phyloP scores from a whole-genome alignment of 2,329 filamentous ascomycete genomes.

The Talaromyces sp. region DNA sequence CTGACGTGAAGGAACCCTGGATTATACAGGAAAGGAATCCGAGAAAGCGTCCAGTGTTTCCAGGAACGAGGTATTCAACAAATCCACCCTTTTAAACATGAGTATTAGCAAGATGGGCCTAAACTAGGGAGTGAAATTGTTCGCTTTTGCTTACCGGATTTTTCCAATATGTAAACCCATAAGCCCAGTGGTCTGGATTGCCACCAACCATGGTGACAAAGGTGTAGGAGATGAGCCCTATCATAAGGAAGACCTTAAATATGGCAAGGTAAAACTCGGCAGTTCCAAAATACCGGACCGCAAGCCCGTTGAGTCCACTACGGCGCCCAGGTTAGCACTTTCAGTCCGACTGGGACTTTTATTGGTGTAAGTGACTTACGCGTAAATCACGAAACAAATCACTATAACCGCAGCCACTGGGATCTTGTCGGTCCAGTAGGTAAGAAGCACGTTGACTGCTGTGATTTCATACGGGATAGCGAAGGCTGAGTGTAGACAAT shows the following conservation, averaged over 20 bases:
- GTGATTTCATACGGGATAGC: constrained; percentile 11
- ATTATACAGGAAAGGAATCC: constrained; percentile 64
- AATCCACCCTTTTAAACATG: constrained; percentile 43
- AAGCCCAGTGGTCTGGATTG: constrained; percentile 45
- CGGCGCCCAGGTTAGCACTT: constrained; percentile 13
- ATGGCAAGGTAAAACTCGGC: constrained; percentile 59
- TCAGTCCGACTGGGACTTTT: not conserved
- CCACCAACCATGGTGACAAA: constrained; percentile 15
- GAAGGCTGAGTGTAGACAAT: not conserved
- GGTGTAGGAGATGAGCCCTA: constrained; percentile 28
- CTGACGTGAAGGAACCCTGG: constrained; percentile 63
- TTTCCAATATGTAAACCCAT: constrained; percentile 61
- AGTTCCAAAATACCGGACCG: constrained; percentile 57
- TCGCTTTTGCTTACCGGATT: constrained; percentile 35
- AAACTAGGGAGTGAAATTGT: not conserved
- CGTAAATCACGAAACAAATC: constrained; percentile 55
- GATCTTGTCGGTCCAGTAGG: constrained; percentile 14
- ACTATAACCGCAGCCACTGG: constrained; percentile 58
- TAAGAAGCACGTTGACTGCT: not conserved
- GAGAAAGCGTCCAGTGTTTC: constrained; percentile 48
- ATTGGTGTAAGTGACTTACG: constrained; percentile 50
- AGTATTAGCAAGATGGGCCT: not conserved
- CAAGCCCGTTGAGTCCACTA: constrained; percentile 58
- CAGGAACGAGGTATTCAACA: constrained; percentile 37
- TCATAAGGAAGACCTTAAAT: constrained; percentile 57